Percentiles rank a stretch among this genome's conserved stretches.
Conservation (phyloP, 345 rosid species). For the Durio zibethinus region DNA sequence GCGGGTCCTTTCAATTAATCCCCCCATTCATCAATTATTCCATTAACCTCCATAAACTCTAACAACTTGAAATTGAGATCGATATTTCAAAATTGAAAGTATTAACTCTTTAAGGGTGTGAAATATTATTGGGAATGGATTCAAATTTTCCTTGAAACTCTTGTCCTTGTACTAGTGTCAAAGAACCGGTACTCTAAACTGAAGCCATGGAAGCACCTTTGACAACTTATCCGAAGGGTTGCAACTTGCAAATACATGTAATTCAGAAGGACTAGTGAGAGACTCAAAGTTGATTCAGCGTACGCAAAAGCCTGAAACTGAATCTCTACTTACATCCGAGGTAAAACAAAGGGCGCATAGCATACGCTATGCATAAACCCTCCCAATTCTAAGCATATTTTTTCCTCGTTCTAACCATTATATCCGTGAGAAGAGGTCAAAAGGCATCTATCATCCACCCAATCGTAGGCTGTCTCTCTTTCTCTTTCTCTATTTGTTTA, state of each 20-base stretch:
- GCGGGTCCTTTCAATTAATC: neutral
- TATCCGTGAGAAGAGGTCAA: neutral
- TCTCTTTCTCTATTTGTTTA: neutral
- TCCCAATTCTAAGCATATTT: too few relatives aligned
- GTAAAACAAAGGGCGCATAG: neutral
- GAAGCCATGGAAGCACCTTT: neutral
- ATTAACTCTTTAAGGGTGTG: too few relatives aligned
- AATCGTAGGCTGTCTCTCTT: neutral
- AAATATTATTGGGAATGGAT: too few relatives aligned
- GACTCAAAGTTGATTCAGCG: neutral
- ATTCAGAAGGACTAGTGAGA: neutral
- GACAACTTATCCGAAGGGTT: neutral
- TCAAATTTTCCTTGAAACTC: neutral
- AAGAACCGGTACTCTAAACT: neutral
- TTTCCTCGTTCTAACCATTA: neutral
- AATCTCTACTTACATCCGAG: neutral
- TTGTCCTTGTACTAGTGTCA: neutral
- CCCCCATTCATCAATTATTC: neutral
- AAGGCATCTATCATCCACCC: neutral
- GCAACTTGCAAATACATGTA: neutral
- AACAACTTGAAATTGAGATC: too few relatives aligned
- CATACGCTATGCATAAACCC: too few relatives aligned
- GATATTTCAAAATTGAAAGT: neutral
- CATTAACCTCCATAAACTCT: too few relatives aligned
- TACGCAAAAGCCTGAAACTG: neutral